These are phyloP conservation scores for Oehlia diaphana DNA, from an alignment of 192 early-diverging fungal genomes.

Conservation along the genomic window DNA sequence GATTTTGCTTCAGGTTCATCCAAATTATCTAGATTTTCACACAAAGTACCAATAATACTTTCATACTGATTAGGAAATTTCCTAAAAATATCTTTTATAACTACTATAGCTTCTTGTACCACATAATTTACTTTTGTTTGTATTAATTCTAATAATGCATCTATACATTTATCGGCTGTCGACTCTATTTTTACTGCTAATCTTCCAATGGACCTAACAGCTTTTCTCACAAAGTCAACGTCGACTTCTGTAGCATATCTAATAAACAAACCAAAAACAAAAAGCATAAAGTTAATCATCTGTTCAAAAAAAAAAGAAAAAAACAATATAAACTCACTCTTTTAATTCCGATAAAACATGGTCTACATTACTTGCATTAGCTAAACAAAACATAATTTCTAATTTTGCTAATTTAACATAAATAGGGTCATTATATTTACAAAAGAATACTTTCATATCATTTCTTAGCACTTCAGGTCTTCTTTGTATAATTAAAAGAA, in stretches of 20 bases:
- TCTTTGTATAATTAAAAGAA: conserved; percentile 89
- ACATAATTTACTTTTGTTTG: conserved; percentile 98
- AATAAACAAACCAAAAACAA: background rate
- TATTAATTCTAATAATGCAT: conserved; percentile 85
- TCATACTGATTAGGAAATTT: conserved; percentile 99
- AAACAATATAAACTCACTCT: conserved; percentile 54
- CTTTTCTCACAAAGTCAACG: conserved; percentile 96
- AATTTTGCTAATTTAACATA: conserved; percentile 98
- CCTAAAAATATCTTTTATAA: conserved; percentile 98
- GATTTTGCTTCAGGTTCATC: conserved; percentile 98
- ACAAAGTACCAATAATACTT: conserved; percentile 85
- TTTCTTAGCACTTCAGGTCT: conserved; percentile 86
- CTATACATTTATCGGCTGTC: conserved; percentile 85
- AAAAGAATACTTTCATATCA: conserved; percentile 98
- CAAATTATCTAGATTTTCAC: conserved; percentile 93
- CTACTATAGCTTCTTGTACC: conserved; percentile 96
- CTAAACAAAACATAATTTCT: conserved; percentile 90
- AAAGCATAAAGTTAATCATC: background rate
- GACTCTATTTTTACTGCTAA: conserved; percentile 94
- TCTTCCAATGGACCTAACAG: conserved; percentile 96
- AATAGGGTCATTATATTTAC: conserved; percentile 99
- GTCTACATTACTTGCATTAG: conserved; percentile 79
- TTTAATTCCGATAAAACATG: conserved; percentile 88
- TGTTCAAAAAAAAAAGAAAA: background rate
- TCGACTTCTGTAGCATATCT: conserved; percentile 95